Conservation (phyloP, 768 basidiomycete genomes). For the Naganishia vaughanmartiniae region DNA sequence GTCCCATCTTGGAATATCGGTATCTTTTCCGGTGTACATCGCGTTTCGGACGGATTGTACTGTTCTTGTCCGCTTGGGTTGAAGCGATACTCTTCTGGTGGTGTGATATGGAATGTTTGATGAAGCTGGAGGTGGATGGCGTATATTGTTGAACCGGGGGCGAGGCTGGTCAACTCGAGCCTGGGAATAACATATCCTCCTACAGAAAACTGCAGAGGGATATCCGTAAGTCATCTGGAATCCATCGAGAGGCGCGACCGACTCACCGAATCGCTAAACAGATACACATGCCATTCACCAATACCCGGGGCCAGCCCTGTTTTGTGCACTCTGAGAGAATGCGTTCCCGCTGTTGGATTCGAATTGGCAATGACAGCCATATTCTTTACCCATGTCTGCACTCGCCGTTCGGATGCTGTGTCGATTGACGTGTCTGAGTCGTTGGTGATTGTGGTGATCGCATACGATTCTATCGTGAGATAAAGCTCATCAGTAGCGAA, state of each 20-base stretch:
- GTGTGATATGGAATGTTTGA: constrained; percentile 16
- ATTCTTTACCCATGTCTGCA: constrained; percentile 20
- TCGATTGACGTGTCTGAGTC: constrained; percentile 15
- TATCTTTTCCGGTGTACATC: constrained; percentile 13
- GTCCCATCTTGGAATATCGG: constrained; percentile 7
- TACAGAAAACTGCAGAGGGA: constrained; percentile 6
- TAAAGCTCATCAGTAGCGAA: not conserved
- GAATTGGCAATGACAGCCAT: constrained; percentile 21
- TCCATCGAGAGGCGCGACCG: not conserved
- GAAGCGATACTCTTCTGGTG: constrained; percentile 21
- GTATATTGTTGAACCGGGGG: constrained; percentile 6
- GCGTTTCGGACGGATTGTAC: constrained; percentile 5
- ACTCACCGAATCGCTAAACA: constrained; percentile 18
- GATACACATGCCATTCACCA: constrained; percentile 18
- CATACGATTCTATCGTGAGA: not conserved
- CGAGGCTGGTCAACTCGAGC: constrained; percentile 4
- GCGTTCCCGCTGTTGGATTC: constrained; percentile 10
- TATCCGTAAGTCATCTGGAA: not conserved
- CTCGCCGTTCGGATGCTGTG: not conserved
- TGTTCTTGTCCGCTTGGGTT: constrained; percentile 15
- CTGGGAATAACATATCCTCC: constrained; percentile 10
- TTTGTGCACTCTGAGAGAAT: constrained; percentile 12
- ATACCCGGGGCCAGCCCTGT: constrained; percentile 2
- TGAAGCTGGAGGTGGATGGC: constrained; percentile 18
- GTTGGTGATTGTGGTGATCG: not conserved